Conservation (phyloP, 352 stramenopile species). For the Lagenidium giganteum region DNA sequence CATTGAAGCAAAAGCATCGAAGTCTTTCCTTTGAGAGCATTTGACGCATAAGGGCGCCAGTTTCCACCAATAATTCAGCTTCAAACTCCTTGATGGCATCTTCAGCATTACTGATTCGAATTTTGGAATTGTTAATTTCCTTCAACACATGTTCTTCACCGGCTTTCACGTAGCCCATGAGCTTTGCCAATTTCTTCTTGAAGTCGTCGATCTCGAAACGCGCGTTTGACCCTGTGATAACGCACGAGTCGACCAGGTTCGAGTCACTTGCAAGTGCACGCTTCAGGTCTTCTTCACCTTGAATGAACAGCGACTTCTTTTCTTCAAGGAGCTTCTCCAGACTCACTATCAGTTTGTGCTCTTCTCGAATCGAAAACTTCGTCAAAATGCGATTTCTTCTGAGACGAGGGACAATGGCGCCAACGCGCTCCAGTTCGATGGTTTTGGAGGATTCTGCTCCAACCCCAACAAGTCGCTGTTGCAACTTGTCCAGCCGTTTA, state of each 20-base stretch:
- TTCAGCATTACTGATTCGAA: slow-evolving; percentile 58
- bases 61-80: slow-evolving; percentile 59
- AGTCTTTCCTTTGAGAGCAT: slow-evolving; percentile 56
- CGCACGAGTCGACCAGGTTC: slow-evolving; percentile 52
- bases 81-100: slow-evolving; percentile 70
- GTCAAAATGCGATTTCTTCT: slow-evolving; percentile 49
- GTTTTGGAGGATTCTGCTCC: slow-evolving; percentile 58
- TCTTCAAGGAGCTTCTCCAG: slow-evolving; percentile 50
- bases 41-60: slow-evolving; percentile 65
- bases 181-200: slow-evolving; percentile 64
- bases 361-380: slow-evolving; percentile 52
- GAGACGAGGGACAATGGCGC: slow-evolving; percentile 53
- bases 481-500: slow-evolving; percentile 35
- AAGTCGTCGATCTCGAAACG: slow-evolving; percentile 76
- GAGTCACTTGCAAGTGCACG: slow-evolving; percentile 59
- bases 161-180: slow-evolving; percentile 57
- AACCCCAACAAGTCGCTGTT: slow-evolving; percentile 51
- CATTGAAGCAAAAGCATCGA: slow-evolving; percentile 73
- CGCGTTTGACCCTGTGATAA: slow-evolving; percentile 47
- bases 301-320: slow-evolving; percentile 46
- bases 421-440: slow-evolving; percentile 58
- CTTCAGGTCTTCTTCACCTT: slow-evolving; percentile 65
- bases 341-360: slow-evolving; percentile 40
- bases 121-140: slow-evolving; percentile 57
- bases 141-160: slow-evolving; percentile 49